Conservation (phyloP, 164 flowering plant genomes). For the Nelumbo lutea region DNA sequence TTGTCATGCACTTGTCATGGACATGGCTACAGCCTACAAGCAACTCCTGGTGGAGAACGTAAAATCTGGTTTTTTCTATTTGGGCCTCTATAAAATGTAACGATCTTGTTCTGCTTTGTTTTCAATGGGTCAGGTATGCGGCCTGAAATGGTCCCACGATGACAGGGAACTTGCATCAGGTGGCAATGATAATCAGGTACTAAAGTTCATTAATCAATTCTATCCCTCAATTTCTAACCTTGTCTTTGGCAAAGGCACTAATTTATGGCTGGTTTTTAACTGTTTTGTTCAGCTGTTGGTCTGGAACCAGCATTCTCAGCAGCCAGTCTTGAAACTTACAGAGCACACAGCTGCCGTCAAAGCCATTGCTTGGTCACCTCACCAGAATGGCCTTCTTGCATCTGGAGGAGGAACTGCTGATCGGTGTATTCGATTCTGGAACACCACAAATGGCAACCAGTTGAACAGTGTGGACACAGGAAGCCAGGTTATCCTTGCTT, state of each 20-base stretch:
- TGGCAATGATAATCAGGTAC: constrained; percentile 98
- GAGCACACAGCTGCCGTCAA: constrained; percentile 98
- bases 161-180: constrained; percentile 99
- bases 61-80: not conserved
- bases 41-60: not conserved
- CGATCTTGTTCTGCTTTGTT: not conserved
- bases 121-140: constrained; percentile 68
- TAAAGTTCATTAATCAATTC: constrained; percentile 1
- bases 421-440: constrained; percentile 97
- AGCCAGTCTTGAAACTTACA: constrained; percentile 68
- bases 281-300: constrained; percentile 61
- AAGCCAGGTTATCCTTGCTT: constrained; percentile 59
- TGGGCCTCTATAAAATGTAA: not conserved
- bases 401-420: constrained; percentile 99
- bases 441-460: constrained; percentile 81
- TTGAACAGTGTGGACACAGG: constrained; percentile 81
- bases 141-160: constrained; percentile 97
- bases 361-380: constrained; percentile 99
- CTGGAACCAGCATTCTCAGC: constrained; percentile 92
- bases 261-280: not conserved
- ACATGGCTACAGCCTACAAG: not conserved
- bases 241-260: not conserved
- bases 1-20: too few species aligned
- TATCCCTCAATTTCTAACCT: constrained; percentile 1
- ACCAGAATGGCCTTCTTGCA: constrained; percentile 86